These are phyloP conservation scores for Xylaria sp. DNA, from an alignment of 2,329 filamentous ascomycete species.

Conservation along the genomic window DNA sequence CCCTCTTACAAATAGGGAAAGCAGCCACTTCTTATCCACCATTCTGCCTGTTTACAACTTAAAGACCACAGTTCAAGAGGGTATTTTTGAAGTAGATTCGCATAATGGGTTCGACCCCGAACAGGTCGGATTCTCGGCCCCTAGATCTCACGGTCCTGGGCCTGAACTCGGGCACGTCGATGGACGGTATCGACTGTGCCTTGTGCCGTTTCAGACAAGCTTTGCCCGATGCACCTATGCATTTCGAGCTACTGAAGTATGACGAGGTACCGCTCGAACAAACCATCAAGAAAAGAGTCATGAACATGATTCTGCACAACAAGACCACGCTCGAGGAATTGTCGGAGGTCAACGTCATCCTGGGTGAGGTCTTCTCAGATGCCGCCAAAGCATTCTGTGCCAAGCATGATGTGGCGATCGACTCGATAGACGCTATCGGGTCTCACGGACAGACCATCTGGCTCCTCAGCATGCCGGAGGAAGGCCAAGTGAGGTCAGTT, in stretches of 20 bases:
- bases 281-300: constrained; percentile 60
- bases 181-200: constrained; percentile 65
- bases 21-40: neutral
- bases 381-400: constrained; percentile 57
- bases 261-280: constrained; percentile 60
- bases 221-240: constrained; percentile 56
- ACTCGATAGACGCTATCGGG: constrained; percentile 58
- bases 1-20: neutral
- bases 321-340: constrained; percentile 58
- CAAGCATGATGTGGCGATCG: constrained; percentile 49
- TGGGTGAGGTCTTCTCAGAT: constrained; percentile 61
- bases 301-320: constrained; percentile 62
- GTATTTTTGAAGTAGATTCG: neutral
- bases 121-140: neutral
- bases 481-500: constrained; percentile 52
- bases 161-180: constrained; percentile 58
- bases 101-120: neutral
- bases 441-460: constrained; percentile 66
- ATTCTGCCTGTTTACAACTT: neutral
- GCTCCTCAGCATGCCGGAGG: constrained; percentile 58
- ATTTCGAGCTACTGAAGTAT: constrained; percentile 62
- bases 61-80: neutral
- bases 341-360: constrained; percentile 61
- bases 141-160: constrained; percentile 61
- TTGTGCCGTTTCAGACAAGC: constrained; percentile 62